Evolutionary conservation across 2,329 filamentous ascomycete genomes (phyloP).

Genomic region (Lasiodiplodia gonubiensis): DNA sequence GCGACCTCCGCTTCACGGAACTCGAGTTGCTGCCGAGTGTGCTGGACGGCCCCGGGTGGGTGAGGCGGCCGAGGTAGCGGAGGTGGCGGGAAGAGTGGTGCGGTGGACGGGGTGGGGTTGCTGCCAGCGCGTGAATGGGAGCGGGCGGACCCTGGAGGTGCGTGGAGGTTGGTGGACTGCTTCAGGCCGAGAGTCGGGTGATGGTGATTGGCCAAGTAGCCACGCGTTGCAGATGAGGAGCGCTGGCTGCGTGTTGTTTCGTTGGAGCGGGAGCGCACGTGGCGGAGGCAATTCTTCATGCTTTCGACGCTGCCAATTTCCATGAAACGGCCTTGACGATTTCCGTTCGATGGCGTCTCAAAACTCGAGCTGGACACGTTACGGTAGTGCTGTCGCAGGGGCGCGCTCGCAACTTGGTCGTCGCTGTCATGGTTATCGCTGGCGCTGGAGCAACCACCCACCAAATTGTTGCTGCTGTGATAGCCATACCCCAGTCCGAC

Average conservation of each 20-base stretch:
- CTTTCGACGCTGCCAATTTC: conserved; percentile 19
- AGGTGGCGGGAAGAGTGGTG: neutral
- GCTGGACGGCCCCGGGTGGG: neutral
- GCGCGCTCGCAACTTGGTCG: neutral
- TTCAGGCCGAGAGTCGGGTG: conserved; percentile 3
- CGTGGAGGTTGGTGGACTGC: neutral
- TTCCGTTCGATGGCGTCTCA: conserved; percentile 41
- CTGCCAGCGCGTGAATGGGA: conserved; percentile 14
- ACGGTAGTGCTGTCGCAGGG: neutral
- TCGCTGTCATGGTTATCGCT: conserved; percentile 36
- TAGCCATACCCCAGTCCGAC: conserved; percentile 25
- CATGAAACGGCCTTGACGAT: neutral
- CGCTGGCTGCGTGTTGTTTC: conserved; percentile 33
- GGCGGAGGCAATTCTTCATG: conserved; percentile 38
- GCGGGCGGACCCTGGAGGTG: neutral
- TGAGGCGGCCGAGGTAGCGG: neutral
- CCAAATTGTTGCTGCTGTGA: conserved; percentile 6
- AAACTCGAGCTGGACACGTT: neutral
- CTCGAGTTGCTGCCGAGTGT: conserved; percentile 36
- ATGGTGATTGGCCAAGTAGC: neutral
- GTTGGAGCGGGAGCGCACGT: conserved; percentile 41
- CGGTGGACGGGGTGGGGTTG: neutral
- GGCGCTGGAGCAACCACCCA: conserved; percentile 38
- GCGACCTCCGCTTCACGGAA: conserved; percentile 46
- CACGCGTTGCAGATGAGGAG: conserved; percentile 15